Percentiles rank a stretch among this genome's conserved stretches.
Evolutionary conservation across 306 rosid genomes (phyloP).

Genomic region (Prunus dulcis): DNA sequence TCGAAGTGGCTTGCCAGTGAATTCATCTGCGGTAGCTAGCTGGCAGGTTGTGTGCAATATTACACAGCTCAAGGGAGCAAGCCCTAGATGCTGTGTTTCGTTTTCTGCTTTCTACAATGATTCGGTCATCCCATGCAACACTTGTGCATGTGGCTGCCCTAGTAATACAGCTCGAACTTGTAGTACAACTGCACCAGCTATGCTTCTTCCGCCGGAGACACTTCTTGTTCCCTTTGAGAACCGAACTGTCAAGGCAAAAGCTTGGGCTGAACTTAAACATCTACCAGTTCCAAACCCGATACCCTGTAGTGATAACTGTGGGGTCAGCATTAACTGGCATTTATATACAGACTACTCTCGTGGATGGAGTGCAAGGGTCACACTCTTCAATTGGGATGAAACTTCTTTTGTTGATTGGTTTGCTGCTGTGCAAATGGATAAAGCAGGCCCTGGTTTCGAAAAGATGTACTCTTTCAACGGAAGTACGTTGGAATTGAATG

Average conservation of each 20-base stretch:
- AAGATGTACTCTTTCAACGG: conserved; percentile 91
- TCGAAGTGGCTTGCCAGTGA: conserved; percentile 53
- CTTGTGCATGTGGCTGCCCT: conserved; percentile 97
- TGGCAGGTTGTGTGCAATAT: conserved; percentile 99
- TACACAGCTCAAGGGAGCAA: conserved; percentile 45
- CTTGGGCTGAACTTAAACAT: conserved; percentile 79
- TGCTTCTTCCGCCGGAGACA: conserved; percentile 84
- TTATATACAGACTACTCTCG: conserved; percentile 55
- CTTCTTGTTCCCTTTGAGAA: conserved; percentile 95
- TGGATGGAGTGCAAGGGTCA: conserved; percentile 94
- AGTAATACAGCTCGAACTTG: conserved; percentile 51
- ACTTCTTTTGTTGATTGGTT: conserved; percentile 80
- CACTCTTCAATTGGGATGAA: conserved; percentile 93
- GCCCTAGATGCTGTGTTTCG: conserved; percentile 85
- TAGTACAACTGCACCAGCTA: conserved; percentile 59
- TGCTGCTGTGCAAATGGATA: conserved; percentile 81
- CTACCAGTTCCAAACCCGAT: conserved; percentile 50
- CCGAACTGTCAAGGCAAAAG: conserved; percentile 51
- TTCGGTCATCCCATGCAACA: conserved; percentile 87
- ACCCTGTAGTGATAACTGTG: conserved; percentile 94
- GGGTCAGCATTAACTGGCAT: conserved; percentile 94
- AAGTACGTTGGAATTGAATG: conserved; percentile 39
- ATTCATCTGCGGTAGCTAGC: conserved; percentile 74
- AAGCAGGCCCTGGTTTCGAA: conserved; percentile 77
- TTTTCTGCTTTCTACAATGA: conserved; percentile 89